Evolutionary conservation across 192 early-diverging fungal species (phyloP).

Genomic region (Nowakowskiella sp.): DNA sequence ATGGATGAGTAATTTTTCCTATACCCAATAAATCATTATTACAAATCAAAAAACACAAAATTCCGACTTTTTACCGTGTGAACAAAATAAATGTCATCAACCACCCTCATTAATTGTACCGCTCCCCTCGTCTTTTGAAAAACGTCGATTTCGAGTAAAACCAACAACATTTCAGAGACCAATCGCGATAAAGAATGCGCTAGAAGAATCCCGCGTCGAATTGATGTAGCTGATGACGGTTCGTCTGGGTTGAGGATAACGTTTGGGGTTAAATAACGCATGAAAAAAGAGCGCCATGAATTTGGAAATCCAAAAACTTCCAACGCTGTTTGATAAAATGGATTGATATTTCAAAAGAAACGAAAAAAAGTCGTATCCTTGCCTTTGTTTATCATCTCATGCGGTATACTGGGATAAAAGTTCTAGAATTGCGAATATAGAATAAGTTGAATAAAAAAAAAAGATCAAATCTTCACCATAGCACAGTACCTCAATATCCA

Average conservation of each 20-base stretch:
- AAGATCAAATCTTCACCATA: too few relatives aligned
- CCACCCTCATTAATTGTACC: not conserved
- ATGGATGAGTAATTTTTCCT: not conserved
- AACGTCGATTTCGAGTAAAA: not conserved
- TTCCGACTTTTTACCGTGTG: not conserved
- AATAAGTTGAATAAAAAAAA: too few relatives aligned
- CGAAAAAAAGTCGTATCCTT: not conserved
- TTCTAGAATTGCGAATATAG: too few relatives aligned
- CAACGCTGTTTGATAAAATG: not conserved
- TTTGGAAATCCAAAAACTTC: not conserved
- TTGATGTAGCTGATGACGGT: not conserved
- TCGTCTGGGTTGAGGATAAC: not conserved
- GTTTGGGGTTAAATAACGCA: not conserved
- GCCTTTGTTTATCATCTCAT: not conserved
- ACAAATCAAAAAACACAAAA: not conserved
- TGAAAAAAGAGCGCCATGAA: not conserved
- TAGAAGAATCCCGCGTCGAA: not conserved
- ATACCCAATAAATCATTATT: not conserved
- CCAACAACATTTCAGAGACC: not conserved
- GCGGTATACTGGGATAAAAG: not conserved
- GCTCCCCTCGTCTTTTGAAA: not conserved
- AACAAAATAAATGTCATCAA: not conserved
- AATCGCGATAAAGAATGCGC: not conserved
- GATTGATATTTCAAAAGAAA: not conserved
- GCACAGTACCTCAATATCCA: not conserved